phyloP scores from a whole-genome alignment of 2,329 filamentous ascomycete species.

The Verticillium nubilum region DNA sequence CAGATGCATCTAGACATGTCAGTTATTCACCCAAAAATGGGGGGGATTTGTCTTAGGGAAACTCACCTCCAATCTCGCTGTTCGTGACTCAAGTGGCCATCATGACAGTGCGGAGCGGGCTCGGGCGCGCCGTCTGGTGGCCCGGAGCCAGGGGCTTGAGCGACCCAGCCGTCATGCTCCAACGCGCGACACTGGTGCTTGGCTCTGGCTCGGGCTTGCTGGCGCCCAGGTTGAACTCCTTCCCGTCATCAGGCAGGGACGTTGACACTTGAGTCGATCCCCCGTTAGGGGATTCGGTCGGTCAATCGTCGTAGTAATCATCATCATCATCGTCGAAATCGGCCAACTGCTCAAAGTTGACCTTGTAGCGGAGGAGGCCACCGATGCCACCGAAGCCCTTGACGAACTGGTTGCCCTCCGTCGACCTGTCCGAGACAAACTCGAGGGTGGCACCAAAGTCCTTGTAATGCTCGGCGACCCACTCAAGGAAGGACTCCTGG shows the following conservation, averaged over 20 bases:
- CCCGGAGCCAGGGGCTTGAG: slow-evolving; percentile 37
- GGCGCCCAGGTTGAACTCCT: slow-evolving; percentile 16
- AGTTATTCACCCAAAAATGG: not conserved
- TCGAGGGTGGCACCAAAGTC: slow-evolving; percentile 94
- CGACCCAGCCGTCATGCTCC: slow-evolving; percentile 40
- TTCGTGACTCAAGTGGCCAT: slow-evolving; percentile 49
- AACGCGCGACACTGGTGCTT: slow-evolving; percentile 32
- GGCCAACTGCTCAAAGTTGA: slow-evolving; percentile 98
- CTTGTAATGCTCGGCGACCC: slow-evolving; percentile 98
- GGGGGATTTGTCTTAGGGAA: not conserved
- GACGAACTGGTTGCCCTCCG: slow-evolving; percentile 98
- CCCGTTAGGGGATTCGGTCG: slow-evolving; percentile 86
- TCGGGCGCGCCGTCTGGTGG: slow-evolving; percentile 54
- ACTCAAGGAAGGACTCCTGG: slow-evolving; percentile 93
- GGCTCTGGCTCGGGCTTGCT: slow-evolving; percentile 30
- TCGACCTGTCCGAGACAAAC: slow-evolving; percentile 95
- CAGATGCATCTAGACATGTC: not conserved
- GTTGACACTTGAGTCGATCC: slow-evolving; percentile 63
- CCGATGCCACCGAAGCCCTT: slow-evolving; percentile 99
- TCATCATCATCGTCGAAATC: slow-evolving; percentile 89
- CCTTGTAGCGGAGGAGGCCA: slow-evolving; percentile 95
- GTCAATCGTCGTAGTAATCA: slow-evolving; percentile 88
- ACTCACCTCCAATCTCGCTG: slow-evolving; percentile 12
- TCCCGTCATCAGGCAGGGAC: slow-evolving; percentile 26
- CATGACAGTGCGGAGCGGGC: slow-evolving; percentile 65